phyloP scores from a whole-genome alignment of 139 green algal genomes.

The Zygnema circumcarinatum region DNA sequence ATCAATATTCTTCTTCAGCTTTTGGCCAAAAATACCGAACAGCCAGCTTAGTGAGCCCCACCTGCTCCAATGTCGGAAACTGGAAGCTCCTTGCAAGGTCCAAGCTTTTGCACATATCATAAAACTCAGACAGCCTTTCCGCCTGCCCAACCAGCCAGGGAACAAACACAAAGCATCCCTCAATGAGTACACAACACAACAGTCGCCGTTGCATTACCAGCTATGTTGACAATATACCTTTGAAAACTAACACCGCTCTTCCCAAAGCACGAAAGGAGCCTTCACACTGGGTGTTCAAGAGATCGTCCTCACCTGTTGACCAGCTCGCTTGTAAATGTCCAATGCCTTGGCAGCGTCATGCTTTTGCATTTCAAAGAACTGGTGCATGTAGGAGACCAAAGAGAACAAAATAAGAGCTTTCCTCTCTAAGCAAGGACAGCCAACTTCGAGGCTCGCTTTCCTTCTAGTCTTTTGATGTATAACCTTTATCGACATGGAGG shows the following conservation, averaged over 20 bases:
- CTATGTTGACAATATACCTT: too few species aligned
- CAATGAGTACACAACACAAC: neutral
- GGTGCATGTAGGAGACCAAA: neutral
- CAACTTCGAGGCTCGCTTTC: too few species aligned
- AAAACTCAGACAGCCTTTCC: conserved; percentile 57
- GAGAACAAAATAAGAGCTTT: conserved; percentile 2
- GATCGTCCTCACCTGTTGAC: conserved; percentile 41
- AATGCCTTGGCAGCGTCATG: conserved; percentile 73
- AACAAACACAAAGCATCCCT: neutral
- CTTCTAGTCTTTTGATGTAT: too few species aligned
- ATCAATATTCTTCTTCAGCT: too few species aligned
- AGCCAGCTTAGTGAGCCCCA: neutral
- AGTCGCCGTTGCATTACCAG: neutral
- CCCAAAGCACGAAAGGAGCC: too few species aligned
- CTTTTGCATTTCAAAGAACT: conserved; percentile 92
- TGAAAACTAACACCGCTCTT: too few species aligned
- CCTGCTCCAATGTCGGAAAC: conserved; percentile 60
- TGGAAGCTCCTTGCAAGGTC: conserved; percentile 57
- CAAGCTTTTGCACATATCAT: conserved; percentile 60
- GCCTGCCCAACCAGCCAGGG: conserved; percentile 31
- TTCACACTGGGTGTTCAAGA: too few species aligned
- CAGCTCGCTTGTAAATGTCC: conserved; percentile 83
- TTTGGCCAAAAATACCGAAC: too few species aligned
- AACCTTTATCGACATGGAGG: too few species aligned
- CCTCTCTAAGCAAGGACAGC: too few species aligned